Evolutionary conservation across 2,329 filamentous ascomycete genomes (phyloP).

Genomic region (Plenodomus lindquistii): DNA sequence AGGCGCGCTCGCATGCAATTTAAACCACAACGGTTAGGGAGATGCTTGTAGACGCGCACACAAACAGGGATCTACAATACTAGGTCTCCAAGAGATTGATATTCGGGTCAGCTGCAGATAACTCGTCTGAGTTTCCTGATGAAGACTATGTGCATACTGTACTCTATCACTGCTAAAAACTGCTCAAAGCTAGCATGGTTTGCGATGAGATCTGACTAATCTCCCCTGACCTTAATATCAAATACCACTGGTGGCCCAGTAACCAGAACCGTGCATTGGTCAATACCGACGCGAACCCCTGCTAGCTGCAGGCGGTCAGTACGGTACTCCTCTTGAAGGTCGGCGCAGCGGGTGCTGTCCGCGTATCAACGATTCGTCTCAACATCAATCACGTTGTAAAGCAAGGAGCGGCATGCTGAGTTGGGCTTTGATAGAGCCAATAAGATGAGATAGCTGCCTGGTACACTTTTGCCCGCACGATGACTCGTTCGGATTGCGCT

Average conservation of each 20-base stretch:
- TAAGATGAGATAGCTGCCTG: not conserved
- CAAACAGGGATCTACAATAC: not conserved
- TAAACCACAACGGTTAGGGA: not conserved
- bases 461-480: not conserved
- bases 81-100: not conserved
- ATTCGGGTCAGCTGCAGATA: not conserved
- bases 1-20: not conserved
- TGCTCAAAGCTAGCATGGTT: no score
- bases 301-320: no score
- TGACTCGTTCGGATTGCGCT: not conserved
- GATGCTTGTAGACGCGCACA: not conserved
- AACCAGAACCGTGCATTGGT: no score
- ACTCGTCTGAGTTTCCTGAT: not conserved
- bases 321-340: no score
- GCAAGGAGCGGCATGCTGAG: not conserved
- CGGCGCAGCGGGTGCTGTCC: not conserved
- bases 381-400: not conserved
- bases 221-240: no score
- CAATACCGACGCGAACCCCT: no score
- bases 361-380: not conserved
- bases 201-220: no score
- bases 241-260: no score
- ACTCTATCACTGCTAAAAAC: no score
- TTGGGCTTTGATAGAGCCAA: not conserved
- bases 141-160: not conserved